phyloP scores from a whole-genome alignment of 257 asterid species.

The Nicotiana tabacum region DNA sequence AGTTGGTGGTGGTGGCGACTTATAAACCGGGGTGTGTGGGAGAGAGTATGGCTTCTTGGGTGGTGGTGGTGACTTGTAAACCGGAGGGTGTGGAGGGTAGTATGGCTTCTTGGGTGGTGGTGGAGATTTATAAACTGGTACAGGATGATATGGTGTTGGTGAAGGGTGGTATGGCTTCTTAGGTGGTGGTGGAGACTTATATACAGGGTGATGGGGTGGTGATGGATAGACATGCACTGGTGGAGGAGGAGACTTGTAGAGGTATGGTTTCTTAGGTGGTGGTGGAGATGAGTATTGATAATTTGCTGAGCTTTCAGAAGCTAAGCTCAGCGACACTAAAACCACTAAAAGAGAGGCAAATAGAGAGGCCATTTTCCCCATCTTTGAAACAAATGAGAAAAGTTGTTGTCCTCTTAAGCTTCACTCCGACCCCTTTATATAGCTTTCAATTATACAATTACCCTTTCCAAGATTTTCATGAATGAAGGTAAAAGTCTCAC shows the following conservation, averaged over 20 bases:
- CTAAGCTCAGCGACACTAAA: constrained; percentile 9
- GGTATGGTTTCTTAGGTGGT: background rate
- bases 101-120: background rate
- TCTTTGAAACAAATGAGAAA: background rate
- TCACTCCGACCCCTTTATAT: background rate
- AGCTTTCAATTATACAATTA: background rate
- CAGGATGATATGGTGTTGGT: background rate
- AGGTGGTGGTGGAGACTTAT: constrained; percentile 11
- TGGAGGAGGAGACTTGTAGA: constrained; percentile 6
- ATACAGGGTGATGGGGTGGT: background rate
- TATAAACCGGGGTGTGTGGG: background rate
- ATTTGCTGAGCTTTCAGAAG: constrained; percentile 13
- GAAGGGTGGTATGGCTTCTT: background rate
- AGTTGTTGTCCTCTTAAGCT: background rate
- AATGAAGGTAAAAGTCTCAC: background rate
- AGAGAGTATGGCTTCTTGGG: background rate
- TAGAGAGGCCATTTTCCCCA: constrained; percentile 16
- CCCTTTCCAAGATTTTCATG: background rate
- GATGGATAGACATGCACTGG: constrained; percentile 4
- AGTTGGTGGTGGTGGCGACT: background rate
- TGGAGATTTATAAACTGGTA: background rate
- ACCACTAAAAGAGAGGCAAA: constrained; percentile 3
- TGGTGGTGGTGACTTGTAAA: background rate
- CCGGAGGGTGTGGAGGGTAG: background rate
- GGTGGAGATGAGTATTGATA: background rate